phyloP scores from a whole-genome alignment of 139 green algal genomes.

The Tetraselmis chui region DNA sequence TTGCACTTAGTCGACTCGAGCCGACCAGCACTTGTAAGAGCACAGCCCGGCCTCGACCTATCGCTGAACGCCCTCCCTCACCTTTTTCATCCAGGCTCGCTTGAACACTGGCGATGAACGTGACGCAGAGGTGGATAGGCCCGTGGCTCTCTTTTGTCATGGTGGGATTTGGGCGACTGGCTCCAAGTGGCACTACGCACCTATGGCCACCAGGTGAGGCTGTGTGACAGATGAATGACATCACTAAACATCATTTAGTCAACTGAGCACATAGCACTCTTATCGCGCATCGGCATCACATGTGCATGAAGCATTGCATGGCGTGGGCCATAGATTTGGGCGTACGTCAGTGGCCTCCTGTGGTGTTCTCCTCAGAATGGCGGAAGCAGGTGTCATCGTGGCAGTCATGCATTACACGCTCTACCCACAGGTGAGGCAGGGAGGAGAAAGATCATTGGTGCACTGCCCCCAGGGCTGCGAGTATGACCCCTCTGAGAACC shows the following conservation, averaged over 20 bases:
- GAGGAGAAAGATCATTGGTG: conserved; percentile 1
- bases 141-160: conserved; percentile 71
- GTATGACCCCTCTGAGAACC: background rate
- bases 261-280: conserved; percentile 59
- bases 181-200: conserved; percentile 62
- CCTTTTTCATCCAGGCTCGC: background rate
- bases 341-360: background rate
- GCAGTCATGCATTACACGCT: background rate
- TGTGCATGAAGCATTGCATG: background rate
- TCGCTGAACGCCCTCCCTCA: background rate
- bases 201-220: conserved; percentile 50
- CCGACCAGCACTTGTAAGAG: too few relatives aligned
- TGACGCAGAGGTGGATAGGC: background rate
- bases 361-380: background rate
- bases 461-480: background rate
- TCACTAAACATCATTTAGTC: conserved; percentile 36
- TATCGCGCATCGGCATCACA: conserved; percentile 8
- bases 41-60: too few relatives aligned
- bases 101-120: background rate
- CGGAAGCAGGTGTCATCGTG: background rate
- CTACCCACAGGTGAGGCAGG: conserved; percentile 5
- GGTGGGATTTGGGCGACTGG: conserved; percentile 68
- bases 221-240: conserved; percentile 42
- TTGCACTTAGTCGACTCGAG: too few relatives aligned
- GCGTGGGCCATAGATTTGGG: background rate